These are phyloP conservation scores for Nephelium lappaceum DNA, from an alignment of 345 rosid species.

Conservation along the genomic window DNA sequence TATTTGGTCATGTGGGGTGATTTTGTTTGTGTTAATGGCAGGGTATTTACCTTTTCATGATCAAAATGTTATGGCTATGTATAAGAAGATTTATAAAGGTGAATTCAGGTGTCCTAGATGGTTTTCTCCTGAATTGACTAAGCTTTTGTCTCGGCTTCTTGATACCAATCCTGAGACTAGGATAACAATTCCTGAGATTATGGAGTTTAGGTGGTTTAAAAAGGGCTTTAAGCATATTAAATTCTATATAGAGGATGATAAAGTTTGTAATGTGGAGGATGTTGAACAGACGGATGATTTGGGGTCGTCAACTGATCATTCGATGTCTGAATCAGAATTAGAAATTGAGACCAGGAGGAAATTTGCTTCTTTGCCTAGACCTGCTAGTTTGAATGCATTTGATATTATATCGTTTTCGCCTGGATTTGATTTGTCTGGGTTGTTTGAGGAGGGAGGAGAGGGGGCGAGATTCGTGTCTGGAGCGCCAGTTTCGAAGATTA, in stretches of 20 bases:
- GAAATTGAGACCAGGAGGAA: conserved; percentile 37
- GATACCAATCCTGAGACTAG: conserved; percentile 77
- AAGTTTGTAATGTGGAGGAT: conserved; percentile 40
- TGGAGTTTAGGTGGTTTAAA: conserved; percentile 79
- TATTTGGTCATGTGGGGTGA: conserved; percentile 92
- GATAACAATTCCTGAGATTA: conserved; percentile 66
- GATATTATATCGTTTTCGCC: conserved; percentile 74
- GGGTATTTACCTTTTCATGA: conserved; percentile 83
- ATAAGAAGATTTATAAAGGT: conserved; percentile 69
- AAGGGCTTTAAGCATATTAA: conserved; percentile 69
- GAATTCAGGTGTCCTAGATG: conserved; percentile 82
- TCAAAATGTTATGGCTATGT: conserved; percentile 74
- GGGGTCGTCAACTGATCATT: conserved; percentile 39
- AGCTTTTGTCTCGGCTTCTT: conserved; percentile 57
- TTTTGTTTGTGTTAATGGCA: conserved; percentile 75
- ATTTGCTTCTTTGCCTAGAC: conserved; percentile 47
- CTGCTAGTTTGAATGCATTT: conserved; percentile 68
- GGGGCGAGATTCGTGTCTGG: conserved; percentile 59
- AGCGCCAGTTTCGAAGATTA: conserved; percentile 64
- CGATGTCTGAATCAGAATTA: conserved; percentile 56
- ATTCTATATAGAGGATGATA: conserved; percentile 59
- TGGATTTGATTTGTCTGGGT: conserved; percentile 71
- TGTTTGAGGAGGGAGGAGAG: conserved; percentile 73
- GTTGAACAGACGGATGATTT: conserved; percentile 42
- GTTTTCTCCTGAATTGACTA: conserved; percentile 66